Evolutionary conservation across 306 rosid species (phyloP), one percentile per base, ranked within the genome.

Genomic region (Oemleria cerasiformis): DNA sequence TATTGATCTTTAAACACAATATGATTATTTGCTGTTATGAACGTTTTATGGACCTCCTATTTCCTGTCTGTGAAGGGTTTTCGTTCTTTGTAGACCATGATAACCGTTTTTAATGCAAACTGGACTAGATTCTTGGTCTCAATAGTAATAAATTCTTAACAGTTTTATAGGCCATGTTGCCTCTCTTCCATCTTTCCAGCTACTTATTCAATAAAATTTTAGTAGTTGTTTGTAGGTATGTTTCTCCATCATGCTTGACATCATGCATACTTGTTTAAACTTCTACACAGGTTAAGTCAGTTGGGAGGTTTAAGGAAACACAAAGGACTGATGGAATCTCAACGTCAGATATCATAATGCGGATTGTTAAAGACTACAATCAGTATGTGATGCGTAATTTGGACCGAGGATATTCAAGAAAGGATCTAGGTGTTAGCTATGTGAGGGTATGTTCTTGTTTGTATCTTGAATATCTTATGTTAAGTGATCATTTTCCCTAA

Each of bases 351-450:
- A 77, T 94, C 54, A 94, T 94, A 79, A 89, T 94, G 98, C 87
- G 98, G 86, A 86, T 94, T 60, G 97, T 94, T 36, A 94, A 94
- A 82, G 98, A 94, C 71, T 94, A 94, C 84, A 94, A 94, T 75
- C 95, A 94, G 72, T 94, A 94, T 75, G 98, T 94, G 82, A 66
- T 91, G 81, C 94, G 97, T 43, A 94, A 94, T 84, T 85, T 94
- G 88, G 97, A 94, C 77, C 97, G 97, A 73, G 97, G 98, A 19
- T 94, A 94, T 80, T 77, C 97, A 16, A 91, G 98, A 73, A 94
- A 91, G 79, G 98, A 94, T 68, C 96, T 94, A 67, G 98, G 98
- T 66, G 98, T 94, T 56, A 91, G 98, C 97, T 94, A 80, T 65
- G 96, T 94, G 72, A 91, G 92, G 96, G 98, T 80, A 81, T 76